Conservation (phyloP, 129 eudicot genomes). For the Flaveria brownii region DNA sequence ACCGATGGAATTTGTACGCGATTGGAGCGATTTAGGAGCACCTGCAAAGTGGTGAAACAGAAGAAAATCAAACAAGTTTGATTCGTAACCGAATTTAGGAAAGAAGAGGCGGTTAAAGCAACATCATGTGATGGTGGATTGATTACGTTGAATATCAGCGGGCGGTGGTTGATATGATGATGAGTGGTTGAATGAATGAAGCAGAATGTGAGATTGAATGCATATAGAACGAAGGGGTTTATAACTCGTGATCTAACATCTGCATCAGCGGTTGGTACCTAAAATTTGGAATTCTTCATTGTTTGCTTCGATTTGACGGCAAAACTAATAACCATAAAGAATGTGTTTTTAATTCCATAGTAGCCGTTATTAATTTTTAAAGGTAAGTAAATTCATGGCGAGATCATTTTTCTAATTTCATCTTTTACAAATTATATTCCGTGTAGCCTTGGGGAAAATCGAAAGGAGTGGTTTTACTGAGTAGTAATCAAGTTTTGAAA, state of each 20-base stretch:
- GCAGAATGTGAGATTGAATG: slow-evolving; percentile 19
- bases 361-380: slow-evolving; percentile 34
- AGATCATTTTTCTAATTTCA: neutral
- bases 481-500: too few species aligned
- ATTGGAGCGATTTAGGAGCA: too few species aligned
- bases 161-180: slow-evolving; percentile 10
- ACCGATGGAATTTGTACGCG: too few species aligned
- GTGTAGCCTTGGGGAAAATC: too few species aligned
- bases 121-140: too few species aligned
- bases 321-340: slow-evolving; percentile 16
- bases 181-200: neutral
- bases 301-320: slow-evolving; percentile 36
- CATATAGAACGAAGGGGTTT: slow-evolving; percentile 31
- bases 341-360: neutral
- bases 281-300: neutral
- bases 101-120: slow-evolving; percentile 15
- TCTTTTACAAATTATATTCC: neutral
- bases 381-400: neutral
- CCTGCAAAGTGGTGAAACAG: too few species aligned
- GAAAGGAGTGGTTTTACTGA: too few species aligned
- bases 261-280: slow-evolving; percentile 41
- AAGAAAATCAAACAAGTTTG: too few species aligned
- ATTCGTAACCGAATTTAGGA: neutral
- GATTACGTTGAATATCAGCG: too few species aligned
- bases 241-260: slow-evolving; percentile 33